phyloP scores from a whole-genome alignment of 805 yeast genomes.

The Nakazawaea ambrosiae region DNA sequence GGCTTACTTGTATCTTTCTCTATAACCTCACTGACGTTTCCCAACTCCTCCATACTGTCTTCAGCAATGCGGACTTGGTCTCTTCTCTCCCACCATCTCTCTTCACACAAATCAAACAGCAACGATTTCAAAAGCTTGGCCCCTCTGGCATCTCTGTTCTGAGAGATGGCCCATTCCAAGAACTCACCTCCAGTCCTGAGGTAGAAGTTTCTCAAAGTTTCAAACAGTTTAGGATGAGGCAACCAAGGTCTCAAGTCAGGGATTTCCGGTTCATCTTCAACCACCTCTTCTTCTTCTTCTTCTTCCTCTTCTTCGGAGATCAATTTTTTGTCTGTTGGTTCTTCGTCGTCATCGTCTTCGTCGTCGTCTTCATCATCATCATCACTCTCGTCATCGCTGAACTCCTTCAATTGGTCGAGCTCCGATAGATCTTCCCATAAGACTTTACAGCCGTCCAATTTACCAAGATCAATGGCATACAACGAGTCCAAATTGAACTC shows the following conservation, averaged over 20 bases:
- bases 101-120: conserved; percentile 86
- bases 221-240: conserved; percentile 95
- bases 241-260: conserved; percentile 96
- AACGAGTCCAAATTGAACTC: conserved; percentile 82
- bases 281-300: conserved; percentile 62
- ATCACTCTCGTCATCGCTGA: conserved; percentile 60
- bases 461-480: conserved; percentile 79
- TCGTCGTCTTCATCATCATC: conserved; percentile 67
- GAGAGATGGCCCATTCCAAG: conserved; percentile 88
- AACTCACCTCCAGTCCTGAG: conserved; percentile 80
- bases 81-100: conserved; percentile 98
- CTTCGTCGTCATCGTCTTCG: conserved; percentile 52
- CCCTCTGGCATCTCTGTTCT: conserved; percentile 80
- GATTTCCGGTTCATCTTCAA: conserved; percentile 56
- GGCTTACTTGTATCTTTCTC: conserved; percentile 56
- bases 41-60: conserved; percentile 82
- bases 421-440: conserved; percentile 83
- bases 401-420: conserved; percentile 42
- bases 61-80: conserved; percentile 85
- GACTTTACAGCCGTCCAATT: conserved; percentile 79
- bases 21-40: conserved; percentile 84
- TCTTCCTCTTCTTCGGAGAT: conserved; percentile 40
- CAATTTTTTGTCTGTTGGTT: conserved; percentile 32
- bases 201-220: conserved; percentile 75
- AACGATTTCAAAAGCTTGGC: conserved; percentile 87